phyloP scores from a whole-genome alignment of 805 yeast species.

The Kuraishia hungarica region DNA sequence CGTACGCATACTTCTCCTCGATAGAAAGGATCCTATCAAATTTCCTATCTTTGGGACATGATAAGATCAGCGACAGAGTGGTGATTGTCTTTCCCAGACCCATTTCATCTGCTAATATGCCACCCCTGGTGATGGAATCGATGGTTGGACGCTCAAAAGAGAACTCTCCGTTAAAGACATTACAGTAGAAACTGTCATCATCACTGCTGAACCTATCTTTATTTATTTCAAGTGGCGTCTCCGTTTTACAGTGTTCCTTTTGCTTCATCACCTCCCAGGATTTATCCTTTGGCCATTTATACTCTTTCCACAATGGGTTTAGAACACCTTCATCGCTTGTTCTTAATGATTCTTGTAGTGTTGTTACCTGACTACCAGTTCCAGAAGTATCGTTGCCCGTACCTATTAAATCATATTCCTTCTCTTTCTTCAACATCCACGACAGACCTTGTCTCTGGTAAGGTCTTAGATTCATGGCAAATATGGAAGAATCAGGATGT shows the following conservation, averaged over 20 bases:
- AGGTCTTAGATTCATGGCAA: conserved; percentile 51
- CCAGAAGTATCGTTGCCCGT: conserved; percentile 14
- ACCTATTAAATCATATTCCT: conserved; percentile 41
- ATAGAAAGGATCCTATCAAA: conserved; percentile 4
- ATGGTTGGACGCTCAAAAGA: conserved; percentile 60
- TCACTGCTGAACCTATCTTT: too few relatives aligned
- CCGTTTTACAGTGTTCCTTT: too few relatives aligned
- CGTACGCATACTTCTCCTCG: conserved; percentile 43
- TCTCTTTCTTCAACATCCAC: conserved; percentile 84
- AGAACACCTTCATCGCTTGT: conserved; percentile 42
- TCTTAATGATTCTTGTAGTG: conserved; percentile 16
- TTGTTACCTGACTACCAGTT: conserved; percentile 13
- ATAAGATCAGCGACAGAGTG: conserved; percentile 61
- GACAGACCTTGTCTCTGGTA: conserved; percentile 82
- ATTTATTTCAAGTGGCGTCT: too few relatives aligned
- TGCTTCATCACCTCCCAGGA: conserved; percentile 4
- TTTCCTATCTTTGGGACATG: conserved; percentile 45
- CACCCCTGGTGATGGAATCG: conserved; percentile 59
- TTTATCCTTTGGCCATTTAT: conserved; percentile 57
- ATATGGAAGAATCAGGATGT: conserved; percentile 40
- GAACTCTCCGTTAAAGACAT: conserved; percentile 73
- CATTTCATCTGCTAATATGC: conserved; percentile 94
- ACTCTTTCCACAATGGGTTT: conserved; percentile 83
- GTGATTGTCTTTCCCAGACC: conserved; percentile 93
- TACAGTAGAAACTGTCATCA: conserved; percentile 51